These are phyloP conservation scores for Wickerhamiella shivajii DNA, from an alignment of 805 yeast species.

Conservation along the genomic window DNA sequence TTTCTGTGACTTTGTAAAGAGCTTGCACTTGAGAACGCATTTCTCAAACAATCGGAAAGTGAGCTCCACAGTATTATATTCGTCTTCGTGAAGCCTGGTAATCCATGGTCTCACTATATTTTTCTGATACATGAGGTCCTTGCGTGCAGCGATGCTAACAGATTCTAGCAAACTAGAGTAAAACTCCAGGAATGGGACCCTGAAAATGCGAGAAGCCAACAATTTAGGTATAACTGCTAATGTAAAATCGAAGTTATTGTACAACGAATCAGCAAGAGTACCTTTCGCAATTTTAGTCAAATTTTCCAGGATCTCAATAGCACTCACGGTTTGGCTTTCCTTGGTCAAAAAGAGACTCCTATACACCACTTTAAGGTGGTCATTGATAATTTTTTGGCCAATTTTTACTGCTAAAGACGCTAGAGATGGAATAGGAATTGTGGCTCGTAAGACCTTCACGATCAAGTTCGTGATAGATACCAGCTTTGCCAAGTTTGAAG, in stretches of 20 bases:
- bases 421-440: constrained; percentile 2
- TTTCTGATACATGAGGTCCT: constrained; percentile 43
- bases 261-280: constrained; percentile 38
- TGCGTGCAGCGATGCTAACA: constrained; percentile 43
- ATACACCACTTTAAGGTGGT: constrained; percentile 48
- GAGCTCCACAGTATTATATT: constrained; percentile 28
- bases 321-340: constrained; percentile 46
- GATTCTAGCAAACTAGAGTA: constrained; percentile 39
- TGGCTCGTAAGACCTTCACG: constrained; percentile 10
- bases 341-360: constrained; percentile 47
- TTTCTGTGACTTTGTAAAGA: constrained; percentile 54
- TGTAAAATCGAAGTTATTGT: constrained; percentile 54
- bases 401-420: constrained; percentile 18
- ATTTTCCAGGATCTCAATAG: constrained; percentile 40
- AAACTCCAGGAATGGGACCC: constrained; percentile 46
- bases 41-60: constrained; percentile 29
- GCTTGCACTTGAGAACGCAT: constrained; percentile 41
- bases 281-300: constrained; percentile 38
- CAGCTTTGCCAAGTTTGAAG: constrained; percentile 14
- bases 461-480: constrained; percentile 14
- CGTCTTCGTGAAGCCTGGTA: constrained; percentile 47
- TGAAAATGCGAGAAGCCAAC: constrained; percentile 39
- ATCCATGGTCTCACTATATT: constrained; percentile 54
- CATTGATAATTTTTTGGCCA: constrained; percentile 38
- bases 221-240: constrained; percentile 47